These are phyloP conservation scores for Paramecium primaurelia DNA, from an alignment of 73 alveolate genomes.

Conservation along the genomic window DNA sequence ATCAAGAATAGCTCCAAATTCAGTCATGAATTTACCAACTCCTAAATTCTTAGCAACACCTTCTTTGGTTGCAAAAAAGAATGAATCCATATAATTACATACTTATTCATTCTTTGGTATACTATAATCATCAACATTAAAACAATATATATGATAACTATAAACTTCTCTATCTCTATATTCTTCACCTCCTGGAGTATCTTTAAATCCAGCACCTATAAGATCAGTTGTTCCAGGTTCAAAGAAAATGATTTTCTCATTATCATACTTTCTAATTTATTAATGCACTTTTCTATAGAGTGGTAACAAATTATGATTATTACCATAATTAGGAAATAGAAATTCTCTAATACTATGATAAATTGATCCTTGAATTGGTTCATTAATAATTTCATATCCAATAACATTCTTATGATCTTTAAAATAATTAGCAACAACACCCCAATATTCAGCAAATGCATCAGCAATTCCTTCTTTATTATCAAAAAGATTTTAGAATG, in stretches of 20 bases:
- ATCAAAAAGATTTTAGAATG: conserved; percentile 77
- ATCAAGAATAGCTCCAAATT: conserved; percentile 80
- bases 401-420: conserved; percentile 68
- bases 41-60: conserved; percentile 65
- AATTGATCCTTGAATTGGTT: conserved; percentile 83
- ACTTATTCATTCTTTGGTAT: conserved; percentile 57
- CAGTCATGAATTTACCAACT: conserved; percentile 71
- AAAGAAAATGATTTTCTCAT: conserved; percentile 73
- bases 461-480: conserved; percentile 82
- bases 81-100: conserved; percentile 57
- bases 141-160: conserved; percentile 52
- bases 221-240: conserved; percentile 74
- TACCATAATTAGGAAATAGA: conserved; percentile 74
- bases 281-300: conserved; percentile 73
- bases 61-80: conserved; percentile 63
- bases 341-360: conserved; percentile 67
- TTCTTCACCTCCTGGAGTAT: conserved; percentile 61
- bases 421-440: conserved; percentile 76
- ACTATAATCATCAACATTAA: conserved; percentile 46
- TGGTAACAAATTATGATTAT: conserved; percentile 67
- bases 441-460: conserved; percentile 84
- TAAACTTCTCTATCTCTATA: conserved; percentile 53
- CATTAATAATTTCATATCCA: conserved; percentile 92
- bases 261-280: conserved; percentile 68
- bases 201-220: conserved; percentile 58